Base-by-base conservation (phyloP, 2,329 filamentous ascomycete species). In the Ophioceras dolichostomum region DNA sequence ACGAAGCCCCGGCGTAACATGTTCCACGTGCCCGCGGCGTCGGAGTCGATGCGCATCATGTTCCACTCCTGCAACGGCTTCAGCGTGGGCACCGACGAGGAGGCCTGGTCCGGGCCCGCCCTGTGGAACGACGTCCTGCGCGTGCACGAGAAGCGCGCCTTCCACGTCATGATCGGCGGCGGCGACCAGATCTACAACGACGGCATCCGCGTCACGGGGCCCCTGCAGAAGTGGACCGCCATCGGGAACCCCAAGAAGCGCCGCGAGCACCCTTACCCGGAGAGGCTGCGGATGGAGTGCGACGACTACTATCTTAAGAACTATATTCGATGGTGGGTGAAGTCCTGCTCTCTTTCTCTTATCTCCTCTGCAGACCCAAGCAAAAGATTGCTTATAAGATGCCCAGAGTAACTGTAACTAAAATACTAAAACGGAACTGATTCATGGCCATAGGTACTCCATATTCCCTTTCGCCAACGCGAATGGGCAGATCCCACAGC, bases 51-150 rank as follows among this genome's bases (percentile, higher is more conserved):
- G 89, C 86, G 94, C 54, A 83, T 95, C 53, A 94, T 96, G 85
- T 98, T 95, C 60, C 83, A 95, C 64, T 94, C 85, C 40, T 95
- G 91, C 64, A 98, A 98, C 57, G 93, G 91, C 13, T 98, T 98
- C 64, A 89, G 83, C 47, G 71, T 91, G 28, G 83, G 82, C 38
- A 89, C 86, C 4, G 83, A 94, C 55, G 77, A 91, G 42, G 77
- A 84, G 35, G 79, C 80, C 30, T 94, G 87, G 65, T 89, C 83
- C 51, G 91, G 91, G 0, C 82, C 86, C n/a, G 85, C 85, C 4
- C 63, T 98, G 39, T 98, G 91, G 91, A 85, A 91, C 50, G 89
- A 98, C 53, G 88, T 96, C 9, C 58, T 88, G 46, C 83, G 93
- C 48, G 78, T 66, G 41, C 91, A 98, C 54, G 73, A 78, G 41